Evolutionary conservation across 73 alveolate genomes (phyloP).

Genomic region (Paramecium tetraurelia): DNA sequence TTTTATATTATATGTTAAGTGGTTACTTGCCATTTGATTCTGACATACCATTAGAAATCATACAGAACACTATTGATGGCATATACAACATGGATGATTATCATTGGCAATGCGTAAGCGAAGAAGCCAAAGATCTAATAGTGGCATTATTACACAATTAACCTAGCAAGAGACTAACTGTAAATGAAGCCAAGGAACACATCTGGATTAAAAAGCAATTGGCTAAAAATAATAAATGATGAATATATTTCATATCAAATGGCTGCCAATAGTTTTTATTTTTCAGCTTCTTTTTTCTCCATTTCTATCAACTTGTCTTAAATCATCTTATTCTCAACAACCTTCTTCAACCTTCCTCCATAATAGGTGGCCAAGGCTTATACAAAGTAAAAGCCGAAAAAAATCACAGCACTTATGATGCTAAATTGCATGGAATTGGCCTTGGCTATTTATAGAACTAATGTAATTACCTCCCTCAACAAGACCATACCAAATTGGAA

Average conservation of each 20-base stretch:
- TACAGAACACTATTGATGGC: neutral
- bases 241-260: conserved; percentile 10
- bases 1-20: conserved; percentile 40
- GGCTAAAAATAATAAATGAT: neutral
- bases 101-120: conserved; percentile 27
- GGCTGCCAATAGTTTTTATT: conserved; percentile 1
- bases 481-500: conserved; percentile 17
- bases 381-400: neutral
- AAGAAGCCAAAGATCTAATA: conserved; percentile 15
- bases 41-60: neutral
- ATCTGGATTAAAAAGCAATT: neutral
- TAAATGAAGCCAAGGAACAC: neutral
- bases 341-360: conserved; percentile 21
- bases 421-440: neutral
- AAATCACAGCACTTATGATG: neutral
- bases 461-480: neutral
- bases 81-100: neutral
- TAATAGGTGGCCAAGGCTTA: neutral
- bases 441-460: neutral
- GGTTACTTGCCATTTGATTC: conserved; percentile 40
- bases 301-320: neutral
- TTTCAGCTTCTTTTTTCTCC: conserved; percentile 17
- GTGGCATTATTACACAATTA: neutral
- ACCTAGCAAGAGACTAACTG: neutral
- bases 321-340: conserved; percentile 4